Evolutionary conservation across 352 stramenopile species (phyloP), one percentile per base, ranked within the genome.

Genomic region (Blastocystis sp.): DNA sequence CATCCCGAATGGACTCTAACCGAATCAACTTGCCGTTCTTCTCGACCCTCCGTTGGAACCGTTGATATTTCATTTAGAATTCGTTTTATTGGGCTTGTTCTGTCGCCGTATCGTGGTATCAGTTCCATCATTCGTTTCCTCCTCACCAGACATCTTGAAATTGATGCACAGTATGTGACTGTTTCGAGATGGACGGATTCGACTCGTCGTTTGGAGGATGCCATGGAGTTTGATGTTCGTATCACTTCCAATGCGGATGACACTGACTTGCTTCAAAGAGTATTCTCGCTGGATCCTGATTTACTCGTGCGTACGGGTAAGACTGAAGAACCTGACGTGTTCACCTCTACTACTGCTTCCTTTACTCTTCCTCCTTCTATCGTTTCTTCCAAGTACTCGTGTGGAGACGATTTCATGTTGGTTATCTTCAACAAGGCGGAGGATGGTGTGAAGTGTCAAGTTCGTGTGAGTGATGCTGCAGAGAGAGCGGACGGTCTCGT

Each of bases 391-490:
- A n/a, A n/a, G n/a, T n/a, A n/a, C n/a, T n/a, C n/a, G 34, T 72
- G 61, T 72, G 61, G 38, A 51, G 61, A 72, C 7, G 61, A 24
- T 72, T 72, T 72, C 24, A 72, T 72, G 61, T 18, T 21, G 27
- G 61, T 72, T 11, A 38, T 21, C 32, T 72, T 72, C 34, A 49
- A 29, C 29, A 72, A 49, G 27, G 29, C 51, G 40, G 32, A 38
- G 2, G 61, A 36, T 44, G 61, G 51, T 9, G 61, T 21, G 32
- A 6, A 21, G 9, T 72, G 61, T 44, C 24, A 72, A 24, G 61
- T 72, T 6, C 61, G 61, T 44, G 14, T 72, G 6, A 46, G 24
- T 49, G 34, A 72, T 44, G 61, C 32, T 11, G 4, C 34, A 21
- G 51, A 49, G 27, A 53, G 18, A 18, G 51, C 61, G 18, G 38